Conservation (phyloP, 257 asterid species). For the Solanum corneliomulleri region DNA sequence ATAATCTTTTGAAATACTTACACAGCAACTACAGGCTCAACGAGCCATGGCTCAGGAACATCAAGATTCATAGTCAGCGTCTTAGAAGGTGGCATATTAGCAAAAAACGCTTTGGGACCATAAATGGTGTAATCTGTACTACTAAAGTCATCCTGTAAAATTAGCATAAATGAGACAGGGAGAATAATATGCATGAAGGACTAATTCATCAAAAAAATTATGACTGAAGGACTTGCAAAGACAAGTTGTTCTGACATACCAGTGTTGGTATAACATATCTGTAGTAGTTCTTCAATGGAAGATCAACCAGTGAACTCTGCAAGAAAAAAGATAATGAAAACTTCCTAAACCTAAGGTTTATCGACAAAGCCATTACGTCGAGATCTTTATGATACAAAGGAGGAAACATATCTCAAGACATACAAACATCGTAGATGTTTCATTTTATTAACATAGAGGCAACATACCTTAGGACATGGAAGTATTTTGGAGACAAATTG, state of each 20-base stretch:
- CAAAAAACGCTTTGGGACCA: constrained; percentile 94
- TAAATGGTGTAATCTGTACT: constrained; percentile 49
- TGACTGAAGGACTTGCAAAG: constrained; percentile 3
- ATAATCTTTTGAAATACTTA: constrained; percentile 23
- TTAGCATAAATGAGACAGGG: constrained; percentile 13
- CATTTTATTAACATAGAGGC: neutral
- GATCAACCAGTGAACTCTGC: constrained; percentile 97
- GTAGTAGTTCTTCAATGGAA: constrained; percentile 96
- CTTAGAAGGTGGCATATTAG: constrained; percentile 93
- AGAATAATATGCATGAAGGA: neutral
- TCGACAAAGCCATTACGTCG: neutral
- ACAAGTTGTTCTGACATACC: constrained; percentile 31
- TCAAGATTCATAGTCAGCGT: constrained; percentile 98
- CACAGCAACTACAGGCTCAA: constrained; percentile 92
- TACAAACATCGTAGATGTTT: neutral
- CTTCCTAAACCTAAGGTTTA: neutral
- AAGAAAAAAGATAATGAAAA: constrained; percentile 9
- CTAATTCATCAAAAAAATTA: neutral
- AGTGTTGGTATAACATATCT: constrained; percentile 92
- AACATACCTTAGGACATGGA: neutral
- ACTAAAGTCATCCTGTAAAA: constrained; percentile 88
- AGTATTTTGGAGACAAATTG: neutral
- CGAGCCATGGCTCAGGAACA: constrained; percentile 99
- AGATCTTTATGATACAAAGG: neutral
- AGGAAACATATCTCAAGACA: neutral